These are phyloP conservation scores for Nicotiana rustica DNA, from an alignment of 305 asterid genomes.

Conservation along the genomic window DNA sequence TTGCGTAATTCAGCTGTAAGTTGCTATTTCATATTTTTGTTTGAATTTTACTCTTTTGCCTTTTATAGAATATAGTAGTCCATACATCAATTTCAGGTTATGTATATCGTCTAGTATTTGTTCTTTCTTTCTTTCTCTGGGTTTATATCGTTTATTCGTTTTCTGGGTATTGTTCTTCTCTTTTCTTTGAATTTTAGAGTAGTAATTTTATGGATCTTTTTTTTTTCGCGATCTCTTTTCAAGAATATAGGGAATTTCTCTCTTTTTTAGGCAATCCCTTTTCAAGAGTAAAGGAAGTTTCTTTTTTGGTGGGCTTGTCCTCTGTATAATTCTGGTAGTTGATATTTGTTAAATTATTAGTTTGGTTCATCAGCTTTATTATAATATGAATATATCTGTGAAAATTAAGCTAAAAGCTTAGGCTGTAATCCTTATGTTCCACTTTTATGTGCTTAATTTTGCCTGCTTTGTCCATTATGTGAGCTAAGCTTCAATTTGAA, in stretches of 20 bases:
- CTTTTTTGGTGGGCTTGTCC: background rate
- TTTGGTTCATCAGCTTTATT: background rate
- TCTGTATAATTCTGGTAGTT: background rate
- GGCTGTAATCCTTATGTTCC: background rate
- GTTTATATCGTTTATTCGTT: background rate
- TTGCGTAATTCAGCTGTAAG: background rate
- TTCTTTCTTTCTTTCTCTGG: background rate
- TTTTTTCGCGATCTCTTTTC: background rate
- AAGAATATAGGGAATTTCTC: background rate
- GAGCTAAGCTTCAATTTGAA: background rate
- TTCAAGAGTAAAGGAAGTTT: background rate
- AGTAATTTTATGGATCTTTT: background rate
- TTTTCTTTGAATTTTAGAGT: background rate
- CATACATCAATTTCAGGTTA: background rate
- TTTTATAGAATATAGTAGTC: background rate
- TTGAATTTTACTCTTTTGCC: background rate
- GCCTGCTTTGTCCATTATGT: background rate
- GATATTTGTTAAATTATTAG: constrained; percentile 5
- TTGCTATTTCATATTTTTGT: background rate
- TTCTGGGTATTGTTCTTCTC: background rate
- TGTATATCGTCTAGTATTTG: background rate
- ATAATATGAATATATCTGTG: background rate
- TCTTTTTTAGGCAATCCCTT: background rate
- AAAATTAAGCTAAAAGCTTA: background rate
- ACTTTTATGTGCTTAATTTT: background rate